phyloP scores from a whole-genome alignment of 2,329 filamentous ascomycete genomes.

The Ophiostoma perfectum region DNA sequence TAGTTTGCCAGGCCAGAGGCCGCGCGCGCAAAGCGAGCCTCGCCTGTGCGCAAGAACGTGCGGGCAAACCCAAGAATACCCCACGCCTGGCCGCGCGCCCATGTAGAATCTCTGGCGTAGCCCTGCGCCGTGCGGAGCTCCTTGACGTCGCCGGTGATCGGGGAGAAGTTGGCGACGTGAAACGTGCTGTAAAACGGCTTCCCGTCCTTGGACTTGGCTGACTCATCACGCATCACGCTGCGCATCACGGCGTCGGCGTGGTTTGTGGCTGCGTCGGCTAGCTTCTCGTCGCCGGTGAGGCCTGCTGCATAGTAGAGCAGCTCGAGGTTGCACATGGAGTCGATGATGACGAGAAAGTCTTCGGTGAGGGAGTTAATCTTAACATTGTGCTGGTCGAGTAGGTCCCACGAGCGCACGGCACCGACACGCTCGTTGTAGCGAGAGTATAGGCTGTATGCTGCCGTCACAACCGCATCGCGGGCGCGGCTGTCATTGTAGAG shows the following conservation, averaged over 20 bases:
- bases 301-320: constrained; percentile 36
- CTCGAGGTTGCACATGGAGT: constrained; percentile 40
- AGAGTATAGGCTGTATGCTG: constrained; percentile 40
- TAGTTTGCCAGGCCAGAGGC: constrained; percentile 45
- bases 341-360: constrained; percentile 41
- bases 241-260: constrained; percentile 40
- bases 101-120: constrained; percentile 42
- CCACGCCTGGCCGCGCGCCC: constrained; percentile 50
- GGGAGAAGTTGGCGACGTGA: constrained; percentile 49
- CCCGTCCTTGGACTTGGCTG: not conserved
- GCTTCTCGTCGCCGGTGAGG: constrained; percentile 30
- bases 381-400: constrained; percentile 32
- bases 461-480: constrained; percentile 38
- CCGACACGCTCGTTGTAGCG: constrained; percentile 40
- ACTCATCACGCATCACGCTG: constrained; percentile 39
- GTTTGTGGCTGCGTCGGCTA: constrained; percentile 32
- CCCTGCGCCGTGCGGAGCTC: constrained; percentile 46
- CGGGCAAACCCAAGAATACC: constrained; percentile 47
- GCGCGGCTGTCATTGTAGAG: constrained; percentile 33
- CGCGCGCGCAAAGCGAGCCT: constrained; percentile 40
- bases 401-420: constrained; percentile 48
- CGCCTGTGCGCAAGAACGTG: constrained; percentile 45
- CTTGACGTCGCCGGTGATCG: constrained; percentile 39
- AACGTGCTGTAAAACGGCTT: constrained; percentile 35
- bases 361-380: constrained; percentile 32